Evolutionary conservation across 495 filamentous ascomycete species (phyloP).

Genomic region (Entonaema liquescens): DNA sequence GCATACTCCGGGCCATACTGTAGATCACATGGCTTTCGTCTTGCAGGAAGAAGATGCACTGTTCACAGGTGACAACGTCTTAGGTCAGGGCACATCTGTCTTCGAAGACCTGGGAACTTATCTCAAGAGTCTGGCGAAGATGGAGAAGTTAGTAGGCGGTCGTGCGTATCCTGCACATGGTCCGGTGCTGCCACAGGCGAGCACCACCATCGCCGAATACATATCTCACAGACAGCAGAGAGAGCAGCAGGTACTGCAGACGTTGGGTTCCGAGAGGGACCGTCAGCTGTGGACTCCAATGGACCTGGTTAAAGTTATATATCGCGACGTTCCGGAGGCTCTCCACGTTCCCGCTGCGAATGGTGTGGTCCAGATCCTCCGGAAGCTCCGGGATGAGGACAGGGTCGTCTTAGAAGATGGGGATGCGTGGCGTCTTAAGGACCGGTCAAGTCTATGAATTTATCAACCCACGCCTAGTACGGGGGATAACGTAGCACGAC

Average conservation of each 20-base stretch:
- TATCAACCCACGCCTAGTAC: neutral
- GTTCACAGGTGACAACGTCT: conserved; percentile 94
- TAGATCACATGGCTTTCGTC: conserved; percentile 82
- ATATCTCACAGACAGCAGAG: conserved; percentile 79
- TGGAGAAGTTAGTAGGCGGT: conserved; percentile 70
- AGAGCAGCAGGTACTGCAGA: conserved; percentile 81
- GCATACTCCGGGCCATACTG: conserved; percentile 85
- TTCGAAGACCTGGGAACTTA: conserved; percentile 85
- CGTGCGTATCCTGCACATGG: conserved; percentile 93
- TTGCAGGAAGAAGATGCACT: conserved; percentile 82
- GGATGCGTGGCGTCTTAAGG: conserved; percentile 64
- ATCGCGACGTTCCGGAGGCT: conserved; percentile 76
- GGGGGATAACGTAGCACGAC: neutral
- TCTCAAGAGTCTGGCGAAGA: conserved; percentile 73
- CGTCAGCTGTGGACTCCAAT: conserved; percentile 68
- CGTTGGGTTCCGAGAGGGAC: conserved; percentile 58
- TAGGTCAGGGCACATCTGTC: conserved; percentile 92
- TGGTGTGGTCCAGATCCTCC: conserved; percentile 72
- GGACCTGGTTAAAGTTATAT: conserved; percentile 87
- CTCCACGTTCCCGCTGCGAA: conserved; percentile 76
- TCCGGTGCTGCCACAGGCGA: conserved; percentile 72
- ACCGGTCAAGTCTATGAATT: conserved; percentile 54
- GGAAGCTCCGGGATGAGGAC: conserved; percentile 74
- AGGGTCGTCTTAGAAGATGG: conserved; percentile 60
- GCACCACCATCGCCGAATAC: conserved; percentile 76